Conservation (phyloP, 352 stramenopile genomes). For the Phytopythium boreale region DNA sequence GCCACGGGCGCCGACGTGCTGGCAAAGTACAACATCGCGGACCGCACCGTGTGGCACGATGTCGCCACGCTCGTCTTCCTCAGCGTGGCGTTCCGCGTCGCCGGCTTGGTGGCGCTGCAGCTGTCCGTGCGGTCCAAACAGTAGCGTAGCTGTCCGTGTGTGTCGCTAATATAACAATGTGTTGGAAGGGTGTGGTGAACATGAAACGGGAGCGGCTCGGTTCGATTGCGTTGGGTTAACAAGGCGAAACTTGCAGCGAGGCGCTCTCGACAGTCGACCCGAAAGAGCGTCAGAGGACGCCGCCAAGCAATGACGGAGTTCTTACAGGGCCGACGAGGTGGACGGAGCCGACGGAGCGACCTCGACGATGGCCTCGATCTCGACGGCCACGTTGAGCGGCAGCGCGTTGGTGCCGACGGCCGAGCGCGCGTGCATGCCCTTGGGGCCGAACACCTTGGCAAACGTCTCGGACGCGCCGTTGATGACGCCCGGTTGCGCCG, state of each 20-base stretch:
- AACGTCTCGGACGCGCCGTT: slow-evolving; percentile 95
- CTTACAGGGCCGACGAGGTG: slow-evolving; percentile 15
- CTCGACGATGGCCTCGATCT: slow-evolving; percentile 97
- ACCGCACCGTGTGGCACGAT: slow-evolving; percentile 28
- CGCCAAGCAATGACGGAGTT: neutral
- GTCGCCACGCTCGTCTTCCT: slow-evolving; percentile 30
- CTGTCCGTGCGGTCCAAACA: slow-evolving; percentile 20
- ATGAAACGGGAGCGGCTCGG: neutral
- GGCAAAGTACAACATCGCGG: slow-evolving; percentile 29
- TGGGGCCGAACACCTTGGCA: slow-evolving; percentile 89
- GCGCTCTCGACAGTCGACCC: neutral
- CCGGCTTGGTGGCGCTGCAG: slow-evolving; percentile 30
- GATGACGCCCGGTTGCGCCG: slow-evolving; percentile 92
- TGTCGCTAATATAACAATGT: neutral
- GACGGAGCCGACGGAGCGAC: slow-evolving; percentile 50
- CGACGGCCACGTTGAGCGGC: slow-evolving; percentile 95
- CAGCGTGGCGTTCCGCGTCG: slow-evolving; percentile 33
- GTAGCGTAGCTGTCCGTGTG: neutral
- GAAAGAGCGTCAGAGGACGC: too few species aligned
- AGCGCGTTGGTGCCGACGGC: slow-evolving; percentile 96
- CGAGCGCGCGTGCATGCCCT: slow-evolving; percentile 90
- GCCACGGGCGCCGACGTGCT: slow-evolving; percentile 38
- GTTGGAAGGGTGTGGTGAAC: neutral
- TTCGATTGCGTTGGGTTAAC: neutral
- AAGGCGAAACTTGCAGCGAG: neutral